Base-by-base conservation (phyloP, 2,329 filamentous ascomycete genomes). In the Phialophora tarda region DNA sequence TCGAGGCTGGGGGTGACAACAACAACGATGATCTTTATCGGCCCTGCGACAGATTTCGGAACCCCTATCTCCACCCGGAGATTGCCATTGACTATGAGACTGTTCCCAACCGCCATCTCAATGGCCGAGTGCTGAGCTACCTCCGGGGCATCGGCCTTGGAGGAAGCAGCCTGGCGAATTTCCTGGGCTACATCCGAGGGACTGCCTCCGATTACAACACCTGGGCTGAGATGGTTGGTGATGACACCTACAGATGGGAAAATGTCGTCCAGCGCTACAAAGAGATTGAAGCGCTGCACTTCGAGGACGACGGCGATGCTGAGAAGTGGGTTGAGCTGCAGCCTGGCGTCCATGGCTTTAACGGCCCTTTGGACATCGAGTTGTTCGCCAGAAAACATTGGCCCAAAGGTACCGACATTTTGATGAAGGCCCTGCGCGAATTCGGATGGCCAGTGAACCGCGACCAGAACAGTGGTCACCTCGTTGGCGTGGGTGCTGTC, bases 231-330 rank as follows among this genome's bases (percentile, higher is more conserved):
- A 67, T 83, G 1, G 83, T 86, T 0, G 85, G 77, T 0, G 87
- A 90, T 69, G 81, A 86, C 4, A 72, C 76, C 0, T 90, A 83
- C 73, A 67, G 71, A 2, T 90, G 87, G 87, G 75, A 82, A 1
- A 76, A 79, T 51, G 84, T 86, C 26, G 79, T 84, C 63, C 67
- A 75, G 2, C 78, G 83, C 0, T 85, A 83, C 71, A 83, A 84
- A 68, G 76, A 74, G 14, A 78, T 89, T n/a, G 86, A 89, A 73
- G 81, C 50, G 41, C 28, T 64, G n/a, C 62, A 64, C 28, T 64
- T 59, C 41, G 62, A 64, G n/a, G 54, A 64, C 41, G 41, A 59
- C 21, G 57, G 57, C 11, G 57, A 59, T 24, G 44, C n/a, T 7
- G 24, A 26, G 4, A 2, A 26, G 4, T 64, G 50, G 21, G 62